These are phyloP conservation scores for Brassica carinata DNA, from an alignment of 345 rosid genomes.

Conservation along the genomic window DNA sequence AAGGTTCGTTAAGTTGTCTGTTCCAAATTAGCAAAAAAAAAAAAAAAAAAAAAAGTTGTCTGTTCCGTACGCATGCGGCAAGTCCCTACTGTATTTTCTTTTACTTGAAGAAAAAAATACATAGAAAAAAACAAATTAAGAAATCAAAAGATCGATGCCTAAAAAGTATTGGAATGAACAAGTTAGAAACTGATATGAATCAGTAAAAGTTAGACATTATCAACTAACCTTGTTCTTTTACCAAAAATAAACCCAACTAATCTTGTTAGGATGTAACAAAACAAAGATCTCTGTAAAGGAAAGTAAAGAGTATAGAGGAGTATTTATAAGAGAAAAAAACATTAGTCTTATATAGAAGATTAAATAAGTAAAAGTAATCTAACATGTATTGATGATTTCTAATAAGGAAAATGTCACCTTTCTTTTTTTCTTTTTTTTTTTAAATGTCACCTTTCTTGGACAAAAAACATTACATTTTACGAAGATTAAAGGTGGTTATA, in stretches of 20 bases:
- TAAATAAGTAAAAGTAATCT: too few species aligned
- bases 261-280: background rate
- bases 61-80: slow-evolving; percentile 27
- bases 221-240: background rate
- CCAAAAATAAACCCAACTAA: too few species aligned
- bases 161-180: too few species aligned
- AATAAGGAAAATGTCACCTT: too few species aligned
- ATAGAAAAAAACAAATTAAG: background rate
- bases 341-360: background rate
- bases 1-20: too few species aligned
- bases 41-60: too few species aligned
- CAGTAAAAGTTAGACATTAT: background rate
- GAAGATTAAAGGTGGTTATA: slow-evolving; percentile 7
- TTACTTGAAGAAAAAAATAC: background rate
- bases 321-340: background rate
- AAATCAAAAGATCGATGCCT: background rate
- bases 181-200: background rate
- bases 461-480: too few species aligned
- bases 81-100: background rate
- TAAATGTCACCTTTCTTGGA: too few species aligned
- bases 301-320: background rate
- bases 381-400: background rate
- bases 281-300: background rate
- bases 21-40: too few species aligned
- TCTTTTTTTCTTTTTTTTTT: too few species aligned